Evolutionary conservation across 2,329 filamentous ascomycete genomes (phyloP).

Genomic region (Fusarium mexicanum): DNA sequence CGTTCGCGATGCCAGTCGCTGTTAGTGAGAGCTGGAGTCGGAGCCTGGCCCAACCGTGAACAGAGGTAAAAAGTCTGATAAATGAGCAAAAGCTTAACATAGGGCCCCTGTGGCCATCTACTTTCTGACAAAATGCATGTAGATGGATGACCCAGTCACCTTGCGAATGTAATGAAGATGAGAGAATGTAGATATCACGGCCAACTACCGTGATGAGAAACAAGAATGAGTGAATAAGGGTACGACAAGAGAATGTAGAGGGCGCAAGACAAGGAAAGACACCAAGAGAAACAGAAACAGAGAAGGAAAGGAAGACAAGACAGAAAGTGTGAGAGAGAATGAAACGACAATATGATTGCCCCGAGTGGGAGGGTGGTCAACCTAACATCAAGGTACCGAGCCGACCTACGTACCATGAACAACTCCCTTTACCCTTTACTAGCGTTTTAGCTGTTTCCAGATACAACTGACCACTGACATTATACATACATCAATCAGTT

Average conservation of each 20-base stretch:
- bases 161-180: constrained; percentile 15
- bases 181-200: constrained; percentile 21
- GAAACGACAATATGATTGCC: constrained; percentile 31
- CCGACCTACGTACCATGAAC: background rate
- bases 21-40: constrained; percentile 18
- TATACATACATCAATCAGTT: constrained; percentile 16
- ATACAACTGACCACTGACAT: constrained; percentile 16
- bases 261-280: constrained; percentile 30
- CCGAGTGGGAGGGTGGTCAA: constrained; percentile 28
- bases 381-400: constrained; percentile 6
- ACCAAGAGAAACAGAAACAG: constrained; percentile 30
- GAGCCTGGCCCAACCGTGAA: constrained; percentile 21
- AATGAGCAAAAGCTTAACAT: constrained; percentile 29
- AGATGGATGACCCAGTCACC: constrained; percentile 42
- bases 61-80: constrained; percentile 16
- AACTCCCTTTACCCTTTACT: constrained; percentile 11
- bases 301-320: constrained; percentile 26
- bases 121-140: constrained; percentile 38
- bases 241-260: constrained; percentile 22
- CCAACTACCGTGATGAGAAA: constrained; percentile 18
- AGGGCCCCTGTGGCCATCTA: constrained; percentile 41
- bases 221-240: constrained; percentile 22
- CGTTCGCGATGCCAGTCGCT: constrained; percentile 51
- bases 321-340: constrained; percentile 32
- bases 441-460: constrained; percentile 39